These are phyloP conservation scores for Cyclotella atomus DNA, from an alignment of 108 stramenopile genomes.

Conservation along the genomic window DNA sequence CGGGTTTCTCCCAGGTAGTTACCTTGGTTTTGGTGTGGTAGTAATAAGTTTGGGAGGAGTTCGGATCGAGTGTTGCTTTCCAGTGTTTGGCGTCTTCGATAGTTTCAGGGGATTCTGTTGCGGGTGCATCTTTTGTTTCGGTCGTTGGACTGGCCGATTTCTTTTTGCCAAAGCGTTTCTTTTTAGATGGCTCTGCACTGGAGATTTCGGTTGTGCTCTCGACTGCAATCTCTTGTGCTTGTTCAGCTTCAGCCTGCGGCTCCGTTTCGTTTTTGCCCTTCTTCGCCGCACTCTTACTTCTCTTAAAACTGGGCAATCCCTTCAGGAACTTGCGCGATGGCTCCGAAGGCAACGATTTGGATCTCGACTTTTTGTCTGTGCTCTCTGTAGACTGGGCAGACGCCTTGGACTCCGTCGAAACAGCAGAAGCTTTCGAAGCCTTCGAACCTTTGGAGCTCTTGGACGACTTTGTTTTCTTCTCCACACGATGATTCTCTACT, in stretches of 20 bases:
- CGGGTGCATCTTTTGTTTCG: background rate
- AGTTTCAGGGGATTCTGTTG: conserved; percentile 3
- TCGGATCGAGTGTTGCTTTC: conserved; percentile 38
- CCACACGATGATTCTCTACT: background rate
- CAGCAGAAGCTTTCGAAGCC: background rate
- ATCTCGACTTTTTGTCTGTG: background rate
- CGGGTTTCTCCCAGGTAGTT: conserved; percentile 76
- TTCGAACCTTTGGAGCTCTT: conserved; percentile 1
- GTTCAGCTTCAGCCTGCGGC: background rate
- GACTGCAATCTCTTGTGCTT: background rate
- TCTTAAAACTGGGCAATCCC: conserved; percentile 6
- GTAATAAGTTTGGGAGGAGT: conserved; percentile 66
- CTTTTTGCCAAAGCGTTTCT: background rate
- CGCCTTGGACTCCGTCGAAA: background rate
- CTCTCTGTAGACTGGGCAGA: background rate
- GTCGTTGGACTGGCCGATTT: background rate
- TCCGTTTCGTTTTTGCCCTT: background rate
- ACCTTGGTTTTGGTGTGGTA: conserved; percentile 73
- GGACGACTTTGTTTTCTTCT: background rate
- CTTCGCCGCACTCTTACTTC: background rate
- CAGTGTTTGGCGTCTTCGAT: conserved; percentile 38
- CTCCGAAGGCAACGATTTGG: background rate
- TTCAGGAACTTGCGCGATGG: conserved; percentile 2
- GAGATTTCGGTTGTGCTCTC: background rate
- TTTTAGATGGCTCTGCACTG: background rate